Base-by-base conservation (phyloP, 169 alveolate genomes). In the Eimeria nieschulzi region DNA sequence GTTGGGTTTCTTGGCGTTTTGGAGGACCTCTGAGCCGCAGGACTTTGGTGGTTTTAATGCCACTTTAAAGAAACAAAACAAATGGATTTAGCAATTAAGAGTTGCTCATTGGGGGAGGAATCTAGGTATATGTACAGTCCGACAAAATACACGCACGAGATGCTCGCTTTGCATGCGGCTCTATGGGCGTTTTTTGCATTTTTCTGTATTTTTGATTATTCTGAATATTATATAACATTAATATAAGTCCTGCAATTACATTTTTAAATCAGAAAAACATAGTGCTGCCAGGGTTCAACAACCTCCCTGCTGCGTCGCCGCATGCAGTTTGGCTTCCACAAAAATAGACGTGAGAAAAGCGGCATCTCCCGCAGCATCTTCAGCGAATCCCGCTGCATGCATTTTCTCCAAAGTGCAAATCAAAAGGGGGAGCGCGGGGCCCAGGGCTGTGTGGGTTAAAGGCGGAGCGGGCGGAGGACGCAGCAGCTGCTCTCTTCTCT, bases 331-430 rank as follows among this genome's bases (percentile, higher is more conserved):
- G 21, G 59, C 15, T 39, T 72, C 82, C 15, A 55, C 26, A 23
- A 72, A 7, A 7, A 72, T 8, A 21, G 82, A 23, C 13, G 5
- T n/a, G 46, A 26, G 76, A n/a, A 21, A 39, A 12, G 76, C 46
- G 76, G 17, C 76, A n/a, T 26, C 76, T 55, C 39, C n/a, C n/a
- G 10, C 21, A 13, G 82, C 68, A 19, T 59, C 68, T 59, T 59
- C 68, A 12, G 9, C 68, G 68, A n/a, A 23, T 72, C 12, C 59
- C 55, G 54, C 82, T 39, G 82, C 82, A 39, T 26, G 82, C 82
- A 72, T 72, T 19, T 26, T 53, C 21, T 72, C 82, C 15, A 72
- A 9, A 17, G 56, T 9, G 82, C 82, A 72, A 9, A 72, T n/a
- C 21, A 72, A 39, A 9, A 72, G 23, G 23, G 82, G 82, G 7